Conservation (phyloP, 192 early-diverging fungal genomes). For the Funneliformis mosseae region DNA sequence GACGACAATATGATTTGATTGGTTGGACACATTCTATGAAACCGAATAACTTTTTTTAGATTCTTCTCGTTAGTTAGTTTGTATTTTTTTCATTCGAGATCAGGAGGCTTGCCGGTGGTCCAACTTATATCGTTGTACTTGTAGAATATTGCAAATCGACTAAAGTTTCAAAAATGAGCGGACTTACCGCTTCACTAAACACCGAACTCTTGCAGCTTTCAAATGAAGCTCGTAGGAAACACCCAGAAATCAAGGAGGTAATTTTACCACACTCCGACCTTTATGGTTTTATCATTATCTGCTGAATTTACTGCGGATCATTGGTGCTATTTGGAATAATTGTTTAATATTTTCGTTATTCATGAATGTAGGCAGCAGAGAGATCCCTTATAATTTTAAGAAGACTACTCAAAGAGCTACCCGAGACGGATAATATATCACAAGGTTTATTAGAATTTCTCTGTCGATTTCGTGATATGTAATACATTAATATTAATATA, state of each 20-base stretch:
- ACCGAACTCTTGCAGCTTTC: constrained; percentile 84
- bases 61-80: background rate
- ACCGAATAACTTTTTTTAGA: background rate
- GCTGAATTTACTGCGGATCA: background rate
- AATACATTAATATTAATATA: background rate
- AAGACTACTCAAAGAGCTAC: constrained; percentile 56
- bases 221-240: constrained; percentile 83
- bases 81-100: background rate
- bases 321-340: background rate
- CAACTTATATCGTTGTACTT: background rate
- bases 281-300: constrained; percentile 4
- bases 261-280: background rate
- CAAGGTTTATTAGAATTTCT: constrained; percentile 40
- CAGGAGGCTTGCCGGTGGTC: background rate
- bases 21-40: too few relatives aligned
- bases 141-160: background rate
- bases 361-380: constrained; percentile 61
- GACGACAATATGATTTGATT: too few relatives aligned
- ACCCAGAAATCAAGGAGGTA: constrained; percentile 97
- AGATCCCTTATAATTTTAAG: constrained; percentile 61
- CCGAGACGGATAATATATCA: constrained; percentile 42
- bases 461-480: background rate
- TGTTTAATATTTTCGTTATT: constrained; percentile 16
- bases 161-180: constrained; percentile 41
- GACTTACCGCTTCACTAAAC: constrained; percentile 63